Conservation (phyloP, 2,329 filamentous ascomycete species). For the Xylariales sp. region DNA sequence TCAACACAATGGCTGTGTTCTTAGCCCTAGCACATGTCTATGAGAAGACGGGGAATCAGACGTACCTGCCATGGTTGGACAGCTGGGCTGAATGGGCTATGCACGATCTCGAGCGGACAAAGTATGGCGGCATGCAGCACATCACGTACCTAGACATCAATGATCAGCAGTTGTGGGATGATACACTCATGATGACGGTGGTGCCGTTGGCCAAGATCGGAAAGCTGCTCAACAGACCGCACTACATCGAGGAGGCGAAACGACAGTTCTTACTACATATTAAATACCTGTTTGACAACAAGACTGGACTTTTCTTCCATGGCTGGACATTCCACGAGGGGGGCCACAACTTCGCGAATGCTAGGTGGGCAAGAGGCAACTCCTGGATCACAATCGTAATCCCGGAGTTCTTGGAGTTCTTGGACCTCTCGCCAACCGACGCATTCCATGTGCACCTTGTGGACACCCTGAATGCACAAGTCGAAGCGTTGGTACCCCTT, state of each 20-base stretch:
- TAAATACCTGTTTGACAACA: conserved; percentile 71
- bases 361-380: conserved; percentile 58
- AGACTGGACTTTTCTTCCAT: conserved; percentile 72
- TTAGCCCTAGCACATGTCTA: conserved; percentile 74
- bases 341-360: conserved; percentile 57
- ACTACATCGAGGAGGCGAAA: conserved; percentile 75
- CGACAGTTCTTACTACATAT: conserved; percentile 73
- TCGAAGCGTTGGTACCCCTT: conserved; percentile 54
- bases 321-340: conserved; percentile 73
- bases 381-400: conserved; percentile 80
- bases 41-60: conserved; percentile 63
- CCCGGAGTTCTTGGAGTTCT: conserved; percentile 71
- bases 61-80: conserved; percentile 73
- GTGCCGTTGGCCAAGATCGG: conserved; percentile 78
- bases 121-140: conserved; percentile 69
- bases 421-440: conserved; percentile 60
- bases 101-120: conserved; percentile 68
- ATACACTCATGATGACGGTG: conserved; percentile 86
- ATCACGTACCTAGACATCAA: conserved; percentile 69
- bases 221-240: conserved; percentile 60
- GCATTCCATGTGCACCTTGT: conserved; percentile 56
- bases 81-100: conserved; percentile 80
- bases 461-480: conserved; percentile 64
- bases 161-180: conserved; percentile 75
- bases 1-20: conserved; percentile 80